Conservation (phyloP, 2,329 filamentous ascomycete genomes). For the Dactylonectria estremocensis region DNA sequence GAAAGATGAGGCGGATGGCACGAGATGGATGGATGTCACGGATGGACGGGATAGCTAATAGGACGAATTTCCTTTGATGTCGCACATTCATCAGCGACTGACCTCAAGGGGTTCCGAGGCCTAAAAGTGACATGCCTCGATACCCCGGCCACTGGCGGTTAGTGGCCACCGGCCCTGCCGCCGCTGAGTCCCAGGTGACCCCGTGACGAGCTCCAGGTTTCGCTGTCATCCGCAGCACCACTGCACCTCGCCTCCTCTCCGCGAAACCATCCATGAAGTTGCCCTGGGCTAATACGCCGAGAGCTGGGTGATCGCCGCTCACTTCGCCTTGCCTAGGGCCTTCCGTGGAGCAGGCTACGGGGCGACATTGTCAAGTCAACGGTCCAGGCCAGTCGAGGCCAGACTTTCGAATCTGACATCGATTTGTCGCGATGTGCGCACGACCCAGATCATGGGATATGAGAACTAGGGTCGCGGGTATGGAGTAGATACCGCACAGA, state of each 20-base stretch:
- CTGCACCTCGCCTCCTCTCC: slow-evolving; percentile 47
- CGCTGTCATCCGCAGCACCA: slow-evolving; percentile 44
- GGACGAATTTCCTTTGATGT: slow-evolving; percentile 19
- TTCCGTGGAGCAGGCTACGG: slow-evolving; percentile 30
- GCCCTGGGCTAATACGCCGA: slow-evolving; percentile 36
- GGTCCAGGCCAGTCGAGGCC: slow-evolving; percentile 33
- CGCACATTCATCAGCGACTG: slow-evolving; percentile 23
- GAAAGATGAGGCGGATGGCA: slow-evolving; percentile 27
- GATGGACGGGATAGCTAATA: slow-evolving; percentile 16
- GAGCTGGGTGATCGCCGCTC: slow-evolving; percentile 43
- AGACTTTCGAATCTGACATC: slow-evolving; percentile 14
- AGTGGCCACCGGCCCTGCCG: slow-evolving; percentile 32
- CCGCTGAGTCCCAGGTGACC: slow-evolving; percentile 41
- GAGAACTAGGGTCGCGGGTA: slow-evolving; percentile 39
- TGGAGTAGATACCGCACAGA: slow-evolving; percentile 42
- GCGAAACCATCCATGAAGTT: slow-evolving; percentile 41
- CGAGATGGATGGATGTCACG: slow-evolving; percentile 34
- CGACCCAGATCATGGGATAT: slow-evolving; percentile 41
- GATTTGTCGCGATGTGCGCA: slow-evolving; percentile 32
- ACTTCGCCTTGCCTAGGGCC: slow-evolving; percentile 44
- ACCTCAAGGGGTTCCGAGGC: slow-evolving; percentile 21
- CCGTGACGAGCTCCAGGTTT: slow-evolving; percentile 46
- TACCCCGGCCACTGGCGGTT: slow-evolving; percentile 18
- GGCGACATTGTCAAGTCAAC: slow-evolving; percentile 17
- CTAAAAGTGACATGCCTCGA: slow-evolving; percentile 26